Evolutionary conservation across 805 yeast genomes (phyloP), one percentile per base, ranked within the genome.

Genomic region (Candida maltosa): DNA sequence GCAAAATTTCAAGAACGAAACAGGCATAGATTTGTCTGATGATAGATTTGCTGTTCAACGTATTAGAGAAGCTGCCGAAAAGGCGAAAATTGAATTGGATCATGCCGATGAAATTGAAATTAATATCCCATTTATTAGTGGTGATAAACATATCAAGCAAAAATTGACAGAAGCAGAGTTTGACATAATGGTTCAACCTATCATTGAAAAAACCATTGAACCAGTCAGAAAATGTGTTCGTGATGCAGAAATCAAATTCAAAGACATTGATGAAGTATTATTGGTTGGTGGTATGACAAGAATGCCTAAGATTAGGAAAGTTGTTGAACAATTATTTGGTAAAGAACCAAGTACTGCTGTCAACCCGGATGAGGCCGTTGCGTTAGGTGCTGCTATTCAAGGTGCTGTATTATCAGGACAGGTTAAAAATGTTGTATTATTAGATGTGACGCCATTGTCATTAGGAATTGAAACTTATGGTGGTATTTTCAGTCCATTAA

Each of bases 291-390:
- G 95, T 45, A 85, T 85, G 94, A 84, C 95, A 4, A 69, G 94
- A 59, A 85, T 85, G 95, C 94, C 94, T 37, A 80, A 78, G 59
- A 77, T 85, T 40, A 65, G 87, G 41, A 70, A 69, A 25, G 67
- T 78, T 6, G 91, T 85, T 15, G 73, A 69, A 42, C 64, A 65
- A 7, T 44, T 80, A 11, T 83, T 85, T 53, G 69, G 73, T 22
- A 80, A 74, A 52, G 68, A 72, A 41, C 89, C 91, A 26, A 81
- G 80, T 35, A 78, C 83, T 28, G 73, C 77, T 14, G 86, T 85
- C 9, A 85, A 85, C 54, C 94, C 95, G n/a, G 95, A 85, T 58
- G 95, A 85, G 60, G 89, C 93, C n/a, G 94, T 85, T 32, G 93
- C 94, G 29, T 62, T 85, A 46, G 95, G 95, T 52, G 95, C 95